These are phyloP conservation scores for Bipolaris bicolor DNA, from an alignment of 2,329 filamentous ascomycete species.

Conservation along the genomic window DNA sequence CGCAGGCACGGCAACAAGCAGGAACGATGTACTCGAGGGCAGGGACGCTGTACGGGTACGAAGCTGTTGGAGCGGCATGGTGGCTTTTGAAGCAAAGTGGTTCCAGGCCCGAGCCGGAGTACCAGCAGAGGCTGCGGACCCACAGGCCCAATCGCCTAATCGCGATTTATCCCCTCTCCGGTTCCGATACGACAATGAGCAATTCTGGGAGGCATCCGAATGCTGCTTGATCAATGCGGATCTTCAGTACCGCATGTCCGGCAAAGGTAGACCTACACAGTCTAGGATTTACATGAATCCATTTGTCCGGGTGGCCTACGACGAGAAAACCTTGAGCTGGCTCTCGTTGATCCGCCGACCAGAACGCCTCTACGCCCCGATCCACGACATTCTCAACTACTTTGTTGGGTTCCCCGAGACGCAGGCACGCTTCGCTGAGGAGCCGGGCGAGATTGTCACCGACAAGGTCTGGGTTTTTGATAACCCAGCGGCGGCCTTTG, in stretches of 20 bases:
- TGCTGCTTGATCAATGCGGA: slow-evolving; percentile 58
- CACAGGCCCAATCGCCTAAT: slow-evolving; percentile 15
- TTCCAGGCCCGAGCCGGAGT: slow-evolving; percentile 54
- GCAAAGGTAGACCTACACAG: slow-evolving; percentile 49
- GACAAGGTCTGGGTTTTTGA: slow-evolving; percentile 60
- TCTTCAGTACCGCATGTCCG: slow-evolving; percentile 48
- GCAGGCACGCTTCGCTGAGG: slow-evolving; percentile 67
- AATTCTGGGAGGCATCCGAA: slow-evolving; percentile 56
- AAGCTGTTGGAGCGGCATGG: slow-evolving; percentile 81
- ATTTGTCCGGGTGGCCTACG: slow-evolving; percentile 74
- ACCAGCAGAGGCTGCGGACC: slow-evolving; percentile 28
- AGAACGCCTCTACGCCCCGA: slow-evolving; percentile 67
- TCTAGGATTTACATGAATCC: slow-evolving; percentile 76
- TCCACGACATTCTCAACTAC: slow-evolving; percentile 65
- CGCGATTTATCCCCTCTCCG: slow-evolving; percentile 48
- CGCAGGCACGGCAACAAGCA: slow-evolving; percentile 58
- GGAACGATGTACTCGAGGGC: slow-evolving; percentile 67
- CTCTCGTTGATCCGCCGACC: slow-evolving; percentile 66
- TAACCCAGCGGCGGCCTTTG: slow-evolving; percentile 33
- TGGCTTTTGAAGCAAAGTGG: slow-evolving; percentile 66
- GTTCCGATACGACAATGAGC: slow-evolving; percentile 52
- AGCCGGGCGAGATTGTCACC: slow-evolving; percentile 61
- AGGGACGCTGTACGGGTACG: slow-evolving; percentile 70
- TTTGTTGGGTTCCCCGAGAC: slow-evolving; percentile 62
- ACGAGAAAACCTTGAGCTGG: slow-evolving; percentile 62